Evolutionary conservation across 345 rosid species (phyloP), one percentile per base, ranked within the genome.

Genomic region (Clausena lansium): DNA sequence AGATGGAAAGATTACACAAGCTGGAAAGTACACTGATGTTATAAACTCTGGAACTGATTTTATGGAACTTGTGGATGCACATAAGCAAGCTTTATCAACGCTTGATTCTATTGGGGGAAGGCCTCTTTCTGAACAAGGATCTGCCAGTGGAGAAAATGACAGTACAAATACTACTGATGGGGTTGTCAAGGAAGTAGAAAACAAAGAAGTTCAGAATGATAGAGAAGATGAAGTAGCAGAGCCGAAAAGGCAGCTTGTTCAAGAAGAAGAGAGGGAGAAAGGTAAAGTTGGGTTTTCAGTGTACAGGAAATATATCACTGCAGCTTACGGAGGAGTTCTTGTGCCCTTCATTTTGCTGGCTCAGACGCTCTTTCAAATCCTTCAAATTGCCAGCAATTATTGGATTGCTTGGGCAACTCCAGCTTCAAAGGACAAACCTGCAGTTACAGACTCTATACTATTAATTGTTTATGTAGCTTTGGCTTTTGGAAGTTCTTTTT

Each of bases 261-360:
- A 93, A 84, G 95, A 90, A 79, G 98, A 93, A 57, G 98, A 93
- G 79, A 88, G 97, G 71, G 97, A 90, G 85, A 93, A 89, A 84
- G 98, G 98, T 4, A 84, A 81, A 57, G 98, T 93, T 22, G 93
- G 91, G 69, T 85, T 89, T 78, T 50, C 83, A 1, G 92, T 93
- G 4, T 93, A 89, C 83, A 79, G 90, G 92, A 88, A 88, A 24
- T 92, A 88, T 73, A 77, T 90, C 50, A 91, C 91, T 2, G 80
- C 81, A 9, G 90, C 90, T 67, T 87, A 89, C 39, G 88, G 93
- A 66, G 97, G 94, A 77, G 91, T 88, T 70, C 81, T 88, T 32
- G 85, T 88, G 78, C 97, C 97, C 30, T 38, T 92, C 27, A 88
- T 89, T 79, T 72, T 94, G 71, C 64, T 91, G 7, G 88, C 84